phyloP scores from a whole-genome alignment of 371 early-diverging fungal genomes.

The Mucor lusitanicus region DNA sequence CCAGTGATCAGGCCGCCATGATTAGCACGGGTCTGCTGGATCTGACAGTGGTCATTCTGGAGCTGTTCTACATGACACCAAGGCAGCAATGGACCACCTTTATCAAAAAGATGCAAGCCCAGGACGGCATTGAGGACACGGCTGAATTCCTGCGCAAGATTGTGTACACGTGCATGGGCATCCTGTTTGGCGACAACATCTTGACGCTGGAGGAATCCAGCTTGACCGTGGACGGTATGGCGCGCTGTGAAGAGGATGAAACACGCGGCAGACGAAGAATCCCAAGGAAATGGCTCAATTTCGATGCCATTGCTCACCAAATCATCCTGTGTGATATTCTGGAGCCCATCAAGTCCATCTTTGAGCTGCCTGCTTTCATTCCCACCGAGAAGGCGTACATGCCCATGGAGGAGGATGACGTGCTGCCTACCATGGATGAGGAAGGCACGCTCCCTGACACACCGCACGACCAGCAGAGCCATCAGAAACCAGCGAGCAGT shows the following conservation, averaged over 20 bases:
- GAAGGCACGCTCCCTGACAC: background rate
- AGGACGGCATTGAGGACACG: conserved; percentile 51
- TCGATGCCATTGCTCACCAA: conserved; percentile 58
- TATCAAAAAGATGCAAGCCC: conserved; percentile 33
- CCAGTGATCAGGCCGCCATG: conserved; percentile 32
- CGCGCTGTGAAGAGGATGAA: conserved; percentile 26
- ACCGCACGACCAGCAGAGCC: background rate
- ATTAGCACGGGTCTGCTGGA: conserved; percentile 52
- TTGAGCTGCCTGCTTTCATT: conserved; percentile 50
- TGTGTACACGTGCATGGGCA: conserved; percentile 52
- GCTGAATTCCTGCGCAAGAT: conserved; percentile 56
- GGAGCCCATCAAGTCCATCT: conserved; percentile 49
- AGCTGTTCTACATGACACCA: conserved; percentile 50
- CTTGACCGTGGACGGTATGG: conserved; percentile 23
- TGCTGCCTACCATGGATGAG: background rate
- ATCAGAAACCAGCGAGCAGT: background rate
- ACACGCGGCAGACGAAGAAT: conserved; percentile 26
- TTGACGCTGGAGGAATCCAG: conserved; percentile 29
- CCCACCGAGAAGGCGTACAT: conserved; percentile 23
- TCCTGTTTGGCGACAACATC: conserved; percentile 49
- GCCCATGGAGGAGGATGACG: conserved; percentile 1
- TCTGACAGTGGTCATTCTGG: conserved; percentile 48
- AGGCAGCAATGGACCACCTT: conserved; percentile 43
- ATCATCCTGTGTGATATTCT: conserved; percentile 54
- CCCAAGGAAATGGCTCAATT: conserved; percentile 62